These are phyloP conservation scores for Sicyos edulis DNA, from an alignment of 306 rosid species.

Conservation along the genomic window DNA sequence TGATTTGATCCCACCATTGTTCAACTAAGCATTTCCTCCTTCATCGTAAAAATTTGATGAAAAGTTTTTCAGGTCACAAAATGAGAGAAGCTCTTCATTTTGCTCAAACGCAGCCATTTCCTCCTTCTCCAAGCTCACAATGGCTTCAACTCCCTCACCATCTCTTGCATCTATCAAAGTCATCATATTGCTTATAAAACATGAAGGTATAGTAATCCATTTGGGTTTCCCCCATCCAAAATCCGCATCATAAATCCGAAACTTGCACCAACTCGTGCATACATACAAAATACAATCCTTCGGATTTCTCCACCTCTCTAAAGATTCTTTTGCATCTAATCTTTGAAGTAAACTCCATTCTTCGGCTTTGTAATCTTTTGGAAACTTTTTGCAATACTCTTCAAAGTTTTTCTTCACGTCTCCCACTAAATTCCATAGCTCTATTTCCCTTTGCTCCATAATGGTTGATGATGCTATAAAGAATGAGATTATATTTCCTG, in stretches of 20 bases:
- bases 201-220: constrained; percentile 11
- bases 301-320: neutral
- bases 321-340: neutral
- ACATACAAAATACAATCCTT: neutral
- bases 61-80: too few relatives aligned
- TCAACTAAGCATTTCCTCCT: too few relatives aligned
- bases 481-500: constrained; percentile 25
- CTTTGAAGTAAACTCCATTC: neutral
- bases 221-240: constrained; percentile 30
- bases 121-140: constrained; percentile 21
- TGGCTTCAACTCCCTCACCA: constrained; percentile 28
- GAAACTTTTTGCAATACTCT: neutral
- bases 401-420: constrained; percentile 23
- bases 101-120: constrained; percentile 16
- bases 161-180: constrained; percentile 16
- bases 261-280: constrained; percentile 26
- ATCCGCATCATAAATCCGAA: constrained; percentile 27
- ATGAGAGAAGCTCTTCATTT: constrained; percentile 18
- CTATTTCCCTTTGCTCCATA: neutral
- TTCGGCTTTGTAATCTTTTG: neutral
- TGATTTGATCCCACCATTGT: too few relatives aligned
- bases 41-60: too few relatives aligned
- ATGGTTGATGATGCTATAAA: neutral
- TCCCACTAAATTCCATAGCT: constrained; percentile 11
- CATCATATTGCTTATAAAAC: neutral